phyloP scores from a whole-genome alignment of 495 filamentous ascomycete species.

The Penicillium chermesinum region DNA sequence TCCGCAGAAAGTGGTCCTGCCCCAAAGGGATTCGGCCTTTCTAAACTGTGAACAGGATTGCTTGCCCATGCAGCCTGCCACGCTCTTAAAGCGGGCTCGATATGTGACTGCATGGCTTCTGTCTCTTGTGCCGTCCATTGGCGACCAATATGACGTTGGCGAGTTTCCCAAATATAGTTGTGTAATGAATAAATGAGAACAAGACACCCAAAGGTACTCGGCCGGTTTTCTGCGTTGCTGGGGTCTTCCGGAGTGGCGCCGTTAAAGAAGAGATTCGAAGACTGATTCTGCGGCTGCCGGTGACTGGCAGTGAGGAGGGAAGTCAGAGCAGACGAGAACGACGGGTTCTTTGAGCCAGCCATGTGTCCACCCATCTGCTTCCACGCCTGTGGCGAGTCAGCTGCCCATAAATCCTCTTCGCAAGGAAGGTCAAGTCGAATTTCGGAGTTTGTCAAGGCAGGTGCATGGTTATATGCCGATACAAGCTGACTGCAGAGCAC shows the following conservation, averaged over 20 bases:
- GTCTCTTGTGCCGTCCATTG: conserved; percentile 90
- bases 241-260: conserved; percentile 29
- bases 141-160: conserved; percentile 83
- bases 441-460: conserved; percentile 90
- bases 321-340: conserved; percentile 72
- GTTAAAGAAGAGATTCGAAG: conserved; percentile 43
- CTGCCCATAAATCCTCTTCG: conserved; percentile 87
- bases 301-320: conserved; percentile 76
- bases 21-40: conserved; percentile 87
- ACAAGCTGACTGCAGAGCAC: conserved; percentile 85
- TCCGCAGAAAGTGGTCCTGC: conserved; percentile 86
- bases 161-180: conserved; percentile 98
- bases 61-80: conserved; percentile 94
- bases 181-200: conserved; percentile 93
- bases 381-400: conserved; percentile 75
- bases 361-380: conserved; percentile 69
- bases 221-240: conserved; percentile 63
- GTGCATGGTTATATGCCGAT: conserved; percentile 86
- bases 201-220: conserved; percentile 92
- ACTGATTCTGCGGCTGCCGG: conserved; percentile 54
- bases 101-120: conserved; percentile 92
- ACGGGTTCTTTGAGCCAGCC: conserved; percentile 54
- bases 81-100: conserved; percentile 88
- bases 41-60: conserved; percentile 79
- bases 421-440: conserved; percentile 87